Evolutionary conservation across 2,329 filamentous ascomycete species (phyloP).

Genomic region (Golovinomyces cichoracearum): DNA sequence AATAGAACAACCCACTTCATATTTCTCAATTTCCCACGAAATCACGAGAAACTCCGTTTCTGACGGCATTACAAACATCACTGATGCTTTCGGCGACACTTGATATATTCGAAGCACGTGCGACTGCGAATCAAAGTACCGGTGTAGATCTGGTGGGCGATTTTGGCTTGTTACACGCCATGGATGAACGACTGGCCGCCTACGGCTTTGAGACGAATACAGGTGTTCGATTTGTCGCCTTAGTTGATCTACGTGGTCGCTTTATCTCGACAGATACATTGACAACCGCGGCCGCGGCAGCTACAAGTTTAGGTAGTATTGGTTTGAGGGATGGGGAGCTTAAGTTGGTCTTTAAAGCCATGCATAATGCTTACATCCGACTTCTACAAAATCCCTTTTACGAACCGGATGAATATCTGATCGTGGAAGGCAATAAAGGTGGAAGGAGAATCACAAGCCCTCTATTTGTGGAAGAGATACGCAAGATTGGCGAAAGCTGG

Average conservation of each 20-base stretch:
- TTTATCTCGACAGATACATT: conserved; percentile 9
- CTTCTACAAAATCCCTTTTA: conserved; percentile 89
- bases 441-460: conserved; percentile 55
- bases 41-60: conserved; percentile 22
- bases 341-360: conserved; percentile 66
- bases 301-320: conserved; percentile 28
- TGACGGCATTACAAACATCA: conserved; percentile 64
- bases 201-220: conserved; percentile 97
- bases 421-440: conserved; percentile 22
- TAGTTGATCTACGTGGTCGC: conserved; percentile 72
- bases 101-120: conserved; percentile 74
- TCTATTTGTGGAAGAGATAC: conserved; percentile 58
- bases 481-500: conserved; percentile 67
- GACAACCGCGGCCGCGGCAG: conserved; percentile 11
- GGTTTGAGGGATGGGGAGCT: conserved; percentile 68
- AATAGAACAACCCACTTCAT: conserved; percentile 84
- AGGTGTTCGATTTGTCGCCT: conserved; percentile 65
- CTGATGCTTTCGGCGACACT: conserved; percentile 77
- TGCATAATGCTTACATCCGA: conserved; percentile 77
- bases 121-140: conserved; percentile 36
- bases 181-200: conserved; percentile 76
- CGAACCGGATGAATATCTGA: conserved; percentile 58
- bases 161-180: conserved; percentile 69
- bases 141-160: conserved; percentile 42
- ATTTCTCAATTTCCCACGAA: conserved; percentile 55